Percentiles rank a stretch among this genome's conserved stretches.
phyloP scores from a whole-genome alignment of 1,284 basidiomycete species.

The Boletus albobrunnescens region DNA sequence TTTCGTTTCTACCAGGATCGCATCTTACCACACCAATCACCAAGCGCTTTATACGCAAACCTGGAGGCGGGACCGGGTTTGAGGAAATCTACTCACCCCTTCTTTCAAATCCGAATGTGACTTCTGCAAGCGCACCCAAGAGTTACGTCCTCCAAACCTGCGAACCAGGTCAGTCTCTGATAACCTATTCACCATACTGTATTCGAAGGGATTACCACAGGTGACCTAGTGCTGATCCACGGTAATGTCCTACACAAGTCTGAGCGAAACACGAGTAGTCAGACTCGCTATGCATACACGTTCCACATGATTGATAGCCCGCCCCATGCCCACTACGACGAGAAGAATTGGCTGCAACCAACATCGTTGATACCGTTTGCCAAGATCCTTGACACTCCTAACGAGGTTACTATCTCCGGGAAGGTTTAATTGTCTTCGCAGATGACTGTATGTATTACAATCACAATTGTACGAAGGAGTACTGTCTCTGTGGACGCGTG shows the following conservation, averaged over 20 bases:
- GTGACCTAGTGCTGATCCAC: constrained; percentile 86
- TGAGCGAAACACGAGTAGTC: constrained; percentile 68
- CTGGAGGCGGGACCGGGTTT: constrained; percentile 75
- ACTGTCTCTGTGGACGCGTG: background rate
- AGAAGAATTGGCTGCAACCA: constrained; percentile 88
- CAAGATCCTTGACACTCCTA: constrained; percentile 49
- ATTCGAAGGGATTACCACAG: constrained; percentile 34
- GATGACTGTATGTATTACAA: background rate
- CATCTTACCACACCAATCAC: constrained; percentile 70
- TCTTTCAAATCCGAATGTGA: constrained; percentile 29
- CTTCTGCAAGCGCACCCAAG: constrained; percentile 28
- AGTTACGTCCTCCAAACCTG: constrained; percentile 73
- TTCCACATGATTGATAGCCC: constrained; percentile 87
- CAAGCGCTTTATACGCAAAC: constrained; percentile 79
- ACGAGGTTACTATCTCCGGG: background rate
- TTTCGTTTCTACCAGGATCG: constrained; percentile 91
- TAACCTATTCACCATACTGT: background rate
- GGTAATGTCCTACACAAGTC: constrained; percentile 88
- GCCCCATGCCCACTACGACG: constrained; percentile 63
- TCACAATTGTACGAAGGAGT: background rate
- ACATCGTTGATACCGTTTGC: constrained; percentile 79
- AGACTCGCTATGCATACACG: constrained; percentile 86
- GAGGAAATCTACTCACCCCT: constrained; percentile 50
- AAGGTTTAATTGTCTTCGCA: constrained; percentile 1
- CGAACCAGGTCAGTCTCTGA: constrained; percentile 55